Conservation (phyloP, 208 protist species). For the Willaertia magna region DNA sequence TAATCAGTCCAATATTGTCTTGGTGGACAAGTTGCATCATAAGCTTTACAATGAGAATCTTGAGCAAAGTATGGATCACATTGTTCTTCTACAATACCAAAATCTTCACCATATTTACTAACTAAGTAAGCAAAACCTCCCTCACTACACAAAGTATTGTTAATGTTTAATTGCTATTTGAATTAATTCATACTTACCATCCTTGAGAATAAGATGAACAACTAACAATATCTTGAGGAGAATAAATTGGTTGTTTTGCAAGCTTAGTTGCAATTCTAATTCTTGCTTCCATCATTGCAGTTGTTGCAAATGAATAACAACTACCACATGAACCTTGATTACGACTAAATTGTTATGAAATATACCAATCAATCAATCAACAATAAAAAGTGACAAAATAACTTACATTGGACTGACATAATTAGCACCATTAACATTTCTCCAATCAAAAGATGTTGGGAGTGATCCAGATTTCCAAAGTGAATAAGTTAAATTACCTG, state of each 20-base stretch:
- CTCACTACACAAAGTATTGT: neutral
- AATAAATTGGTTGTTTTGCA: neutral
- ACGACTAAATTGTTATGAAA: too few species aligned
- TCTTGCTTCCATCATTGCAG: neutral
- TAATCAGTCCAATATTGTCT: neutral
- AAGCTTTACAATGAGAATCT: neutral
- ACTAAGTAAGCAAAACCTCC: neutral
- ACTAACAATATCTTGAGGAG: neutral
- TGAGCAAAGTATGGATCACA: neutral
- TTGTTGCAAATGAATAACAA: constrained; percentile 45
- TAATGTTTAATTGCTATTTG: neutral
- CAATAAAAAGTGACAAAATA: too few species aligned
- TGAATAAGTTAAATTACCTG: neutral
- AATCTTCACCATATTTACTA: neutral
- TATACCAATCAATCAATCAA: too few species aligned
- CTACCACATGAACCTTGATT: constrained; percentile 30
- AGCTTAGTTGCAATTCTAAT: neutral
- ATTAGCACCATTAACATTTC: neutral
- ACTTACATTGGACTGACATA: neutral
- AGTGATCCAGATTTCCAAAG: neutral
- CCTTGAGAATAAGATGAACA: neutral
- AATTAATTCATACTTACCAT: neutral
- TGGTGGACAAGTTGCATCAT: neutral
- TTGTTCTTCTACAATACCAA: neutral
- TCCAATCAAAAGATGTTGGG: neutral